Base-by-base conservation (phyloP, 495 filamentous ascomycete species). In the Podospora bellae-mahoneyi region DNA sequence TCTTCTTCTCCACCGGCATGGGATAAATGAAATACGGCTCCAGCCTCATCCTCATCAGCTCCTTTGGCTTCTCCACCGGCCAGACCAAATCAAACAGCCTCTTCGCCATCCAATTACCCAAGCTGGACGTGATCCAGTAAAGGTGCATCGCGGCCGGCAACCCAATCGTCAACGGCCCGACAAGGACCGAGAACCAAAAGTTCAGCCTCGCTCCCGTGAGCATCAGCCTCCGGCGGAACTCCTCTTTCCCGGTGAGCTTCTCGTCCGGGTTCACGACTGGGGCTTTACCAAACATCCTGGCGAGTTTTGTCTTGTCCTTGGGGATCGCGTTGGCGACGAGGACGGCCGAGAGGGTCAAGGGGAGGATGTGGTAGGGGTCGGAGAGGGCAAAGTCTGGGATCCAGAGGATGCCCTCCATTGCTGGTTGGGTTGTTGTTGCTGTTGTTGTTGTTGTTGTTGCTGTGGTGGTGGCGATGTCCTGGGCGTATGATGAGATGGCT, bases 321-420 rank as follows among this genome's bases (percentile, higher is more conserved):
- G 79, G 77, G 27, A 78, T 56, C 1, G 85, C 58, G 70, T 85
- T 85, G 5, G 72, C 63, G 23, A 87, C 74, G 5, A 89, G 67
- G 23, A 80, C 63, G 6, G 74, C 79, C 1, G 84, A 86, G 18
- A 94, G 78, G 0, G 84, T 69, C 18, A 86, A 68, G 0, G 93
- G 91, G 0, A 97, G 83, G 23, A 87, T 69, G n/a, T 87, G 81
- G 27, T 84, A 84, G 1, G 91, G 85, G 74, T 97, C 94, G 26
- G 89, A 80, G 5, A 79, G 81, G 16, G 89, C 81, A 5, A 98
- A 85, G 77, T 97, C 85, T 4, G 86, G 83, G 74, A 95, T 94
- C 92, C 93, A 98, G 6, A 92, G 81, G 3, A 58, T 26, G 55
- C 55, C 55, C 23, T 58, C 55, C 55, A 58, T 20, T 26, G 23